A percentile compares a stretch with the other conserved stretches of the same genome.
phyloP scores from a whole-genome alignment of 1,284 basidiomycete species.

The Exsudoporus floridanus region DNA sequence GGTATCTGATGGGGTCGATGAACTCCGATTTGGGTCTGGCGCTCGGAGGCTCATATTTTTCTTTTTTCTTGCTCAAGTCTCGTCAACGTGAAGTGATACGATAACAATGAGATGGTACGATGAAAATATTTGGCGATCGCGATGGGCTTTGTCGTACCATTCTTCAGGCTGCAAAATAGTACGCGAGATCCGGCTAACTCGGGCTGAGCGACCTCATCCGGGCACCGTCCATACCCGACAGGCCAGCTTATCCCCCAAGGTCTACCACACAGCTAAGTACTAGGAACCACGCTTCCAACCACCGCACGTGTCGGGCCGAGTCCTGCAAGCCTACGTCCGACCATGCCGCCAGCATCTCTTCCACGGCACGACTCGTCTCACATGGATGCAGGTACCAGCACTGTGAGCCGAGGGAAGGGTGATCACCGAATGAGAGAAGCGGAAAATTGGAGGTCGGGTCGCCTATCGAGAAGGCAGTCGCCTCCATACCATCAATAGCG shows the following conservation, averaged over 20 bases:
- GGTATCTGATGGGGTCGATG: no score
- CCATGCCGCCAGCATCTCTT: constrained; percentile 61
- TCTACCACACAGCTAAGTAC: constrained; percentile 64
- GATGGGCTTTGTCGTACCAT: constrained; percentile 1
- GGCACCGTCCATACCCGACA: background rate
- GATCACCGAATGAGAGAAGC: constrained; percentile 79
- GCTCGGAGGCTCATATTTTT: no score
- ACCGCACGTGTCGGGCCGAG: constrained; percentile 41
- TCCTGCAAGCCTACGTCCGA: constrained; percentile 17
- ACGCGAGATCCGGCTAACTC: constrained; percentile 6
- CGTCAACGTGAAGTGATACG: no score
- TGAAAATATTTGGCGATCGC: background rate
- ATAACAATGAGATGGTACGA: no score
- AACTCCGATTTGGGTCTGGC: no score
- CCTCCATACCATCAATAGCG: constrained; percentile 44
- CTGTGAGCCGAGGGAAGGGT: constrained; percentile 67
- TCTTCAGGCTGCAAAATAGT: background rate
- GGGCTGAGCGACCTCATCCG: background rate
- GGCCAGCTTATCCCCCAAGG: constrained; percentile 20
- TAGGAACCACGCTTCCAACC: constrained; percentile 75
- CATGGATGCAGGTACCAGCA: constrained; percentile 86
- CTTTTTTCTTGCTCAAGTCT: no score
- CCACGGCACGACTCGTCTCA: constrained; percentile 62
- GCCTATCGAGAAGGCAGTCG: constrained; percentile 54
- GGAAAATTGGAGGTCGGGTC: constrained; percentile 58